phyloP scores from a whole-genome alignment of 2,329 filamentous ascomycete species.

The Ophiostoma populinum region DNA sequence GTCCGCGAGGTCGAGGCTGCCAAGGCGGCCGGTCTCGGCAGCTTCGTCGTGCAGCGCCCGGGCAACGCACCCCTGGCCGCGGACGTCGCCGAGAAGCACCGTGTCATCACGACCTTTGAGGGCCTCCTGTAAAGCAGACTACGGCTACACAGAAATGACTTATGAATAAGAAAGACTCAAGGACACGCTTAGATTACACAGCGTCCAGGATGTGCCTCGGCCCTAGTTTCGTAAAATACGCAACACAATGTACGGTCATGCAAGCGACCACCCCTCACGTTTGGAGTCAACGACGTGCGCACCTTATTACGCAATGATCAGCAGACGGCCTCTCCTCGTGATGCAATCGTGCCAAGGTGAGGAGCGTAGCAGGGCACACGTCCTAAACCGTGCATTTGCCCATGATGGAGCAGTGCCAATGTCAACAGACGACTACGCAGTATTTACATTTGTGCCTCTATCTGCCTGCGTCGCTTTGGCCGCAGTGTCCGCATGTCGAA shows the following conservation, averaged over 20 bases:
- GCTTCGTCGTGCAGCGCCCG: slow-evolving; percentile 44
- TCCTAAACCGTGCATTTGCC: no score
- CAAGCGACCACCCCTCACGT: neutral
- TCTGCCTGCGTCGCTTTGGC: no score
- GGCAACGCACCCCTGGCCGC: slow-evolving; percentile 49
- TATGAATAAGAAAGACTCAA: neutral
- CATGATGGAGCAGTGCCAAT: no score
- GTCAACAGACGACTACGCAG: no score
- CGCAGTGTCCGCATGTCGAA: no score
- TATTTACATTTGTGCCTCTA: no score
- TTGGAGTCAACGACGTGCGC: neutral
- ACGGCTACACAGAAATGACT: neutral
- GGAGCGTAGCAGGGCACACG: no score
- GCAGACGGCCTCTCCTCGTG: no score
- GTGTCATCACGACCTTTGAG: slow-evolving; percentile 18
- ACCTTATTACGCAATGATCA: slow-evolving; percentile 5
- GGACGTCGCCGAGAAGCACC: slow-evolving; percentile 17
- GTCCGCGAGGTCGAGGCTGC: slow-evolving; percentile 51
- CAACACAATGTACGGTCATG: neutral
- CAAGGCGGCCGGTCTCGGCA: slow-evolving; percentile 42
- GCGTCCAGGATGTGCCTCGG: neutral
- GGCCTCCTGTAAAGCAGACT: slow-evolving; percentile 12
- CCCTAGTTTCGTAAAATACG: no score
- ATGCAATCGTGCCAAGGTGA: no score
- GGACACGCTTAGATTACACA: neutral